Conservation (phyloP, 805 yeast species). For the Zygotorulaspora chibaensis region DNA sequence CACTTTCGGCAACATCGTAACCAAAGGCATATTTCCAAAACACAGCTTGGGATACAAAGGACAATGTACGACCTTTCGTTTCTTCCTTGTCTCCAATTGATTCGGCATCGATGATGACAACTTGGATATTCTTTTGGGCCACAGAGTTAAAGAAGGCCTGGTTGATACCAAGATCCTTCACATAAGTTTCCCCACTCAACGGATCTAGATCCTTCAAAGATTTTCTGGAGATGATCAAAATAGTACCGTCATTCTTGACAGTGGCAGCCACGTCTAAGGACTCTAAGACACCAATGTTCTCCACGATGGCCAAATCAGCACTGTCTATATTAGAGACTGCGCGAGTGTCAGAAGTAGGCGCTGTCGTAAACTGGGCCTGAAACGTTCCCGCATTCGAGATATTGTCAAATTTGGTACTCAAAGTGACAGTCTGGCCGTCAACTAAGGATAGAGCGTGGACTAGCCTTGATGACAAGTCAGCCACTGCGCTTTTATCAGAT, state of each 20-base stretch:
- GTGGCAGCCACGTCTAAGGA: constrained; percentile 60
- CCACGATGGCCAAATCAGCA: constrained; percentile 64
- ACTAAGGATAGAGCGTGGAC: constrained; percentile 68
- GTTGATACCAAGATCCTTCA: constrained; percentile 48
- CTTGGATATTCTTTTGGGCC: constrained; percentile 47
- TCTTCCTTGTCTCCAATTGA: constrained; percentile 62
- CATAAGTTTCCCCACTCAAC: constrained; percentile 41
- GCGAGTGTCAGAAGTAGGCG: constrained; percentile 21
- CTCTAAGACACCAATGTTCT: constrained; percentile 50
- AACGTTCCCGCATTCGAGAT: constrained; percentile 66
- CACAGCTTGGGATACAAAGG: constrained; percentile 72
- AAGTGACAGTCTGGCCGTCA: constrained; percentile 46
- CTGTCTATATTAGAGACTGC: constrained; percentile 41
- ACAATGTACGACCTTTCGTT: constrained; percentile 69
- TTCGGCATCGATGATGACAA: constrained; percentile 59
- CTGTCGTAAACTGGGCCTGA: constrained; percentile 57
- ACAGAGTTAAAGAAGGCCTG: constrained; percentile 47
- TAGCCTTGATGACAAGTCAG: constrained; percentile 55
- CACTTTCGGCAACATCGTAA: constrained; percentile 55
- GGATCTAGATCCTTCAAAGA: constrained; percentile 26
- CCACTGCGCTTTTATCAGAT: constrained; percentile 54
- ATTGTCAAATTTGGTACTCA: constrained; percentile 70
- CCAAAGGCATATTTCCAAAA: constrained; percentile 69
- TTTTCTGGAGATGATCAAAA: constrained; percentile 41
- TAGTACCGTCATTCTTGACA: constrained; percentile 50